Evolutionary conservation across 441 rosid genomes (phyloP), one percentile per base, ranked within the genome.

Genomic region (Flueggea neowawraea): DNA sequence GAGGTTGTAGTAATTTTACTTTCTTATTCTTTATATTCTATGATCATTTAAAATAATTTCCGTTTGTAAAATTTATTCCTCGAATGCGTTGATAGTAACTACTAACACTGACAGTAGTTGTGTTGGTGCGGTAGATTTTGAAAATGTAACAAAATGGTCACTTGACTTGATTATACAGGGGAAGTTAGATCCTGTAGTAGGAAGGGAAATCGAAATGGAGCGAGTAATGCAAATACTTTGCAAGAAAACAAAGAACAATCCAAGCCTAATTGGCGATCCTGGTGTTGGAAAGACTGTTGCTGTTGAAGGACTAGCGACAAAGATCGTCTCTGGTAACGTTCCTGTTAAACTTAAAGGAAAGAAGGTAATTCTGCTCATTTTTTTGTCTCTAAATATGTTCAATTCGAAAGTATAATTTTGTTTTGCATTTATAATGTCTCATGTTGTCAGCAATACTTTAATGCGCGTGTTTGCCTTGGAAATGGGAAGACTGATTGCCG

Each of bases 401-500:
- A n/a, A n/a, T n/a, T 6, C 36, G 14, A 16, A 58, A 14, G 4
- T 44, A n/a, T 10, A 13, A 10, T 12, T 28, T 57, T 13, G 22
- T 22, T 12, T 41, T 6, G 12, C 8, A 2, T 6, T 15, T 9
- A 59, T 5, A 11, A 4, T 43, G 3, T 44, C 32, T 6, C 5
- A 14, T 16, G 36, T 72, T 12, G 16, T 47, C n/a, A n/a, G n/a
- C n/a, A n/a, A n/a, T n/a, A 14, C 58, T 45, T 39, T 17, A 57
- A 60, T 62, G 62, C 66, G 87, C 94, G 91, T 90, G 63, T 87
- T 85, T 44, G 83, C 94, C 61, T 83, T 90, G 63, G 96, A 90
- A 73, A 90, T 90, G 96, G 96, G 96, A 73, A 89, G 85, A 62
- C 87, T 90, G 49, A 94, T 90, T 68, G 96, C 96, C 65, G 96